These are phyloP conservation scores for Sporothrix brunneoviolacea DNA, from an alignment of 2,329 filamentous ascomycete species.

Conservation along the genomic window DNA sequence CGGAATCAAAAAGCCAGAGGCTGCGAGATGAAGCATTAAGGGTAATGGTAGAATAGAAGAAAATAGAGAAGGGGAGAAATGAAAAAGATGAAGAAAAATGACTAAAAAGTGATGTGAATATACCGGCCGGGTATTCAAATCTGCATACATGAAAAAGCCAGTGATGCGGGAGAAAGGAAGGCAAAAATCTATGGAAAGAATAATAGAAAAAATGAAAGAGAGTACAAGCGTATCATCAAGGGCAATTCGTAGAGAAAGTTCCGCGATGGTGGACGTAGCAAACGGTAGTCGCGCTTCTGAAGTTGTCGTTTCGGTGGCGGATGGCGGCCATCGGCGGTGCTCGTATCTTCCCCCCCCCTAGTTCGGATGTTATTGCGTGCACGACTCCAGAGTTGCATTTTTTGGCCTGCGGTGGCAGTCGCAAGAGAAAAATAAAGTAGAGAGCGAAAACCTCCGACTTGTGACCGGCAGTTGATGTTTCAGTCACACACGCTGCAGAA, in stretches of 20 bases:
- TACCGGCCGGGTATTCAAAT: neutral
- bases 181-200: neutral
- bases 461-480: slow-evolving; percentile 14
- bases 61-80: neutral
- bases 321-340: too few relatives aligned
- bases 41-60: neutral
- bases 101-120: too few relatives aligned
- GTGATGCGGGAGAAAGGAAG: neutral
- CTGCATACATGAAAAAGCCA: neutral
- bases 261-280: too few relatives aligned
- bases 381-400: too few relatives aligned
- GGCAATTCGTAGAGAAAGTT: neutral
- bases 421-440: neutral
- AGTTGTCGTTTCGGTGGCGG: too few relatives aligned
- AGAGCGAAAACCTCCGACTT: neutral
- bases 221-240: neutral
- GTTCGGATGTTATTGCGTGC: too few relatives aligned
- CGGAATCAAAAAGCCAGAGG: neutral
- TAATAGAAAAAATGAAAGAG: neutral
- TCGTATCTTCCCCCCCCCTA: too few relatives aligned
- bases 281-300: too few relatives aligned
- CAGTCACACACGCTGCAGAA: neutral
- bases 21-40: neutral
- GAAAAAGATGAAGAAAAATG: neutral
- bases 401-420: too few relatives aligned